Conservation (phyloP, 306 rosid genomes). For the Acacia confusa region DNA sequence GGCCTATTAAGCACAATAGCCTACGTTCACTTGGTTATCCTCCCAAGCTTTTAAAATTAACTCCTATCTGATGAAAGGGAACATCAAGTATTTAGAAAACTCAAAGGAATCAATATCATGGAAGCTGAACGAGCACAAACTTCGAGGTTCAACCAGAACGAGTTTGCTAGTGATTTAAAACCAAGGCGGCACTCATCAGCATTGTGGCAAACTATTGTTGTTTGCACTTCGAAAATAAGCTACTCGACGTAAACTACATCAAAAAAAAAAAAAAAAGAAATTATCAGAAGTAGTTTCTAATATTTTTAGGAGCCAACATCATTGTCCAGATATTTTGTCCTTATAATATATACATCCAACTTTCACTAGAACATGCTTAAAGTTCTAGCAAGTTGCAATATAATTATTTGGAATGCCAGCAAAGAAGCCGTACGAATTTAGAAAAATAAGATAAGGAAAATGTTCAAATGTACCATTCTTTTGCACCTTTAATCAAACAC, state of each 20-base stretch:
- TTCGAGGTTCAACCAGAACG: background rate
- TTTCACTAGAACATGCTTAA: constrained; percentile 21
- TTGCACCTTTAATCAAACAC: constrained; percentile 49
- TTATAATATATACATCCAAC: background rate
- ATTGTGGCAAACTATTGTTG: constrained; percentile 20
- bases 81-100: background rate
- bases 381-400: background rate
- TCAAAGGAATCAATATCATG: background rate
- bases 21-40: background rate
- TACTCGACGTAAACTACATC: constrained; percentile 31
- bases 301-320: constrained; percentile 17
- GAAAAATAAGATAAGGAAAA: background rate
- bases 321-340: background rate
- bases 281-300: background rate
- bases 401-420: constrained; percentile 9
- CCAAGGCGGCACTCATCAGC: background rate
- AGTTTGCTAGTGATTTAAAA: background rate
- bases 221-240: constrained; percentile 14
- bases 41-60: background rate
- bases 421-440: background rate
- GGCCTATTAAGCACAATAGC: background rate
- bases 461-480: constrained; percentile 8
- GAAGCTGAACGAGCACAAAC: constrained; percentile 6
- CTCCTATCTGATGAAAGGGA: background rate
- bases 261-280: background rate